Evolutionary conservation across 306 rosid genomes (phyloP).

Genomic region (Boehmeria nivea): DNA sequence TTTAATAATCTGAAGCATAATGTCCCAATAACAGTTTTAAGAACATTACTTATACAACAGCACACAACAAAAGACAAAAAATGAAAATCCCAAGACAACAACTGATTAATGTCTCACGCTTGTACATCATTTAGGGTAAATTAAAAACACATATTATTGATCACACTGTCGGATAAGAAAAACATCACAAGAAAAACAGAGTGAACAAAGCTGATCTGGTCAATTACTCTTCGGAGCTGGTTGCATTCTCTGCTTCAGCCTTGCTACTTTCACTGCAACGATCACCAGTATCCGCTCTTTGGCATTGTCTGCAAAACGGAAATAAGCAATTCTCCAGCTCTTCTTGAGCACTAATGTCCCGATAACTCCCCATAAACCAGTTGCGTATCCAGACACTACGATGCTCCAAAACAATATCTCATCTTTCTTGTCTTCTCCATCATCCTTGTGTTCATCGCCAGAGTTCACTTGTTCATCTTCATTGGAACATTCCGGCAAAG

Average conservation of each 20-base stretch:
- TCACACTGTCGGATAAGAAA: too few relatives aligned
- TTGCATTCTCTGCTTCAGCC: constrained; percentile 8
- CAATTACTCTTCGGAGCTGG: background rate
- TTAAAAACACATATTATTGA: too few relatives aligned
- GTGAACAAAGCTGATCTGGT: too few relatives aligned
- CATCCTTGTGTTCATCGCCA: background rate
- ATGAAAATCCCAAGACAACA: too few relatives aligned
- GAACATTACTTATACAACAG: too few relatives aligned
- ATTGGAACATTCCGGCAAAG: background rate
- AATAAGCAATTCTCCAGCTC: constrained; percentile 12
- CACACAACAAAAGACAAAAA: too few relatives aligned
- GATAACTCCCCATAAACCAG: constrained; percentile 12
- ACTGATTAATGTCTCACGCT: too few relatives aligned
- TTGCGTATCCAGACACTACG: constrained; percentile 5
- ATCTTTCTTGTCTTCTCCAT: background rate
- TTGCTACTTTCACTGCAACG: background rate
- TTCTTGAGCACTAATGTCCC: constrained; percentile 7
- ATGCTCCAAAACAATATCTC: background rate
- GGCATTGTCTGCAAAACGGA: background rate
- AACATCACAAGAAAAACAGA: too few relatives aligned
- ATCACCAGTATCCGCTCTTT: background rate
- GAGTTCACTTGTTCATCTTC: background rate
- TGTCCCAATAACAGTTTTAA: too few relatives aligned
- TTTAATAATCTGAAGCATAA: too few relatives aligned
- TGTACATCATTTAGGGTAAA: too few relatives aligned